Evolutionary conservation across 2,329 filamentous ascomycete genomes (phyloP).

Genomic region (Plectosphaerella sp.): DNA sequence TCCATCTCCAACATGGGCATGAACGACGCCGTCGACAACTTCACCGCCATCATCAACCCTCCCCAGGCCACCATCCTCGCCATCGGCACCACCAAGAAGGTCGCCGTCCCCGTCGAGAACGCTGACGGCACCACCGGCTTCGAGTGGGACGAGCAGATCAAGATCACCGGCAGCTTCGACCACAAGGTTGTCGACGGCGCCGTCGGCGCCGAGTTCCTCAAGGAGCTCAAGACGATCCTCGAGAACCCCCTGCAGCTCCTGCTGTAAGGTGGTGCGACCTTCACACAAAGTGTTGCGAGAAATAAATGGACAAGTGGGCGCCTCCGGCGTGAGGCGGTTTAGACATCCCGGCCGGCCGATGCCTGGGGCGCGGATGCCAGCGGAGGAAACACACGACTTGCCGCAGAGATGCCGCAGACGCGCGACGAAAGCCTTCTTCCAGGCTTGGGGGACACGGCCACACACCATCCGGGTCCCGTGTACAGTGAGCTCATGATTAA

Average conservation of each 20-base stretch:
- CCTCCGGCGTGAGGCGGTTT: not conserved
- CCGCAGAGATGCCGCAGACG: not conserved
- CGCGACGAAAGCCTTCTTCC: not conserved
- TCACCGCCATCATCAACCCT: conserved; percentile 98
- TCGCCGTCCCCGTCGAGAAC: conserved; percentile 78
- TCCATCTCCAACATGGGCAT: conserved; percentile 99
- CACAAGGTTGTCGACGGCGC: conserved; percentile 98
- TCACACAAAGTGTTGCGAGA: conserved; percentile 2
- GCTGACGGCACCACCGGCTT: conserved; percentile 73
- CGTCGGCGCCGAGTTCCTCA: conserved; percentile 93
- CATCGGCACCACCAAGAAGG: conserved; percentile 92
- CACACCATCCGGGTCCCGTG: conserved; percentile 28
- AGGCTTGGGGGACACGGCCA: conserved; percentile 11
- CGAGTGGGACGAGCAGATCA: conserved; percentile 96
- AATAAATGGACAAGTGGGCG: conserved; percentile 4
- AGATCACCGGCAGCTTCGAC: conserved; percentile 93
- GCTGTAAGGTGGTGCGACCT: conserved; percentile 56
- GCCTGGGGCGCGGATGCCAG: not conserved
- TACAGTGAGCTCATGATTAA: conserved; percentile 38
- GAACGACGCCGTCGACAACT: conserved; percentile 93
- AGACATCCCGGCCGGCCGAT: not conserved
- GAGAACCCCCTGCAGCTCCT: conserved; percentile 96
- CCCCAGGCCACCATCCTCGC: conserved; percentile 94
- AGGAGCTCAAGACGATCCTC: conserved; percentile 92
- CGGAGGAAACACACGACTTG: not conserved